Base-by-base conservation (phyloP, 2,329 filamentous ascomycete genomes). In the Aspergillus sp. region DNA sequence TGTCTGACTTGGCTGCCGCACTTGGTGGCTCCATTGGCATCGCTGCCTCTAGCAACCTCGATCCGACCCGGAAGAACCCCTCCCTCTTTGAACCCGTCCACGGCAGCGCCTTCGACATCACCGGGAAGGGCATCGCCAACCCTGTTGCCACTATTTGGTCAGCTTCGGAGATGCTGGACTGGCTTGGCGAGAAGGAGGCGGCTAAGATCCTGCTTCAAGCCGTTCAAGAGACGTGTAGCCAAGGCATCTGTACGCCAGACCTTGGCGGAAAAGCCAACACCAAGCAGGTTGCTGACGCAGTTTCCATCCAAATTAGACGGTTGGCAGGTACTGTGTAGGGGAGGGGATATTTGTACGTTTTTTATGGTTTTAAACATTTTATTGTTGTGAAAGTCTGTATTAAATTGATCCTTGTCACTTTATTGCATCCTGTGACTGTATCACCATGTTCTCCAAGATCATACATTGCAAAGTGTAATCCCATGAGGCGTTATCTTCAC, bases 11-110 rank as follows among this genome's bases (percentile, higher is more conserved):
- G 30, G 83, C 82, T 2, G 82, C 83, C 7, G 81, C 81, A 0
- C 66, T 86, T 4, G 82, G 82, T 1, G 83, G 83, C 0, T 82
- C 78, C 1, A 86, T 86, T 50, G 83, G 83, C 7, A 83, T 87
- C 43, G 83, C 83, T 3, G 82, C 83, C 2, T 84, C 82, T 0
- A 78, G 74, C 46, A 85, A 85, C 54, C 66, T 86, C 1, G 82
- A 86, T 52, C 82, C 83, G 0, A 80, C 76, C 5, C 67, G 78
- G 19, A 64, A 74, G 52, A 78, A 78, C 50, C 80, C 80, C 0
- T 79, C 75, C 40, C 70, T 82, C 57, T 82, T 82, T 52, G 79
- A 83, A 61, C 78, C 80, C 7, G 76, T 81, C n/a, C 80, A 83
- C 54, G 80, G 80, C 1, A 79, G 74, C 43, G 80, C 79, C 0